phyloP scores from a whole-genome alignment of 768 basidiomycete species.

The Omphalotus guepiniiformis region DNA sequence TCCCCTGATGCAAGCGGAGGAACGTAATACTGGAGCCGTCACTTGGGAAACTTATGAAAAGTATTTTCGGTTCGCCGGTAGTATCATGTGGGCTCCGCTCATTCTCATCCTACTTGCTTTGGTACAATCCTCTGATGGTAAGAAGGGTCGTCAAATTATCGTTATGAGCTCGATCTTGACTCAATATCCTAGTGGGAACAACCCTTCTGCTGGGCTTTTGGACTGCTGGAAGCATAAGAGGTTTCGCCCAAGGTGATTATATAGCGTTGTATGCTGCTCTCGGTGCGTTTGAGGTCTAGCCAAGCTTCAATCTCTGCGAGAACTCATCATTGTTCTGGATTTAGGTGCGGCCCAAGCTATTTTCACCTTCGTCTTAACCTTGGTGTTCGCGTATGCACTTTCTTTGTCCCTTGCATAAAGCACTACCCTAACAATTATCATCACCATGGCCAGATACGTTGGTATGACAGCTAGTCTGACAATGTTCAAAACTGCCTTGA shows the following conservation, averaged over 20 bases:
- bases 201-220: slow-evolving; percentile 73
- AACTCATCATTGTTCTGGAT: background rate
- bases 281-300: slow-evolving; percentile 25
- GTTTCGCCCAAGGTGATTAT: slow-evolving; percentile 60
- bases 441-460: slow-evolving; percentile 35
- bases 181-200: slow-evolving; percentile 44
- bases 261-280: slow-evolving; percentile 56
- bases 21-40: slow-evolving; percentile 52
- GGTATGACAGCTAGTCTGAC: slow-evolving; percentile 38
- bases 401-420: background rate
- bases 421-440: background rate
- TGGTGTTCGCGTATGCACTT: slow-evolving; percentile 49
- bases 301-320: background rate
- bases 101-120: slow-evolving; percentile 41
- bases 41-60: slow-evolving; percentile 42
- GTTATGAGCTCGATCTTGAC: background rate
- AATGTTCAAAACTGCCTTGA: slow-evolving; percentile 54
- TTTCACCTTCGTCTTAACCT: slow-evolving; percentile 45
- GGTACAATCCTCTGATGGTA: slow-evolving; percentile 49
- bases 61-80: slow-evolving; percentile 46
- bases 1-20: slow-evolving; percentile 49
- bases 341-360: slow-evolving; percentile 48
- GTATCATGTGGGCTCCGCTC: slow-evolving; percentile 43
- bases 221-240: slow-evolving; percentile 50
- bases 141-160: background rate